Conservation (phyloP, 495 filamentous ascomycete species). For the Talaromyces liani region DNA sequence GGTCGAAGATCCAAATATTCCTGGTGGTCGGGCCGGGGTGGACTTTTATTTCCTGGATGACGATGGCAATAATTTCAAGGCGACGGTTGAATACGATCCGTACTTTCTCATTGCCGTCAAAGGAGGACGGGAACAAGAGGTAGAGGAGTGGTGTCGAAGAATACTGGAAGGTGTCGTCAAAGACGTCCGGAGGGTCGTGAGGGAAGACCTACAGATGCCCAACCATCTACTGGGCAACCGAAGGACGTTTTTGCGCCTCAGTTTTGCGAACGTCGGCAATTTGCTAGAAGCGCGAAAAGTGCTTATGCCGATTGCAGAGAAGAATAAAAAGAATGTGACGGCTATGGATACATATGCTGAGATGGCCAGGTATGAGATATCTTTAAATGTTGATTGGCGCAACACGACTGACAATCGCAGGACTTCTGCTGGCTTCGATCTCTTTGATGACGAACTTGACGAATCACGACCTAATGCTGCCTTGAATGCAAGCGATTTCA, state of each 20-base stretch:
- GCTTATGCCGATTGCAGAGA: constrained; percentile 87
- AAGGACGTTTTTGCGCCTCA: constrained; percentile 74
- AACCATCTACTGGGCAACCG: constrained; percentile 93
- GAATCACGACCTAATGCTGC: constrained; percentile 76
- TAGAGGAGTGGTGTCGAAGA: constrained; percentile 89
- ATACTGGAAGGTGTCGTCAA: constrained; percentile 82
- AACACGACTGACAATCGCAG: constrained; percentile 36
- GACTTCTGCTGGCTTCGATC: constrained; percentile 81
- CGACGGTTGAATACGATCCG: constrained; percentile 90
- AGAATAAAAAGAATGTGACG: constrained; percentile 89
- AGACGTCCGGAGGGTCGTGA: constrained; percentile 66
- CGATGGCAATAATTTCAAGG: constrained; percentile 89
- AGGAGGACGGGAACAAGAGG: constrained; percentile 80
- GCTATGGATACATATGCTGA: constrained; percentile 98
- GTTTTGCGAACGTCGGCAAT: constrained; percentile 81
- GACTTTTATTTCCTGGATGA: constrained; percentile 98
- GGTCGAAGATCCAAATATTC: constrained; percentile 75
- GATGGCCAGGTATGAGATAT: constrained; percentile 65
- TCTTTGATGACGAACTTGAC: constrained; percentile 89
- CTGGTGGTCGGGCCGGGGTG: constrained; percentile 77
- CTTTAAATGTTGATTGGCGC: background rate
- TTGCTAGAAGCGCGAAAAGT: constrained; percentile 73
- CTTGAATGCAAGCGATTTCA: constrained; percentile 89
- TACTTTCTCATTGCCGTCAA: constrained; percentile 93
- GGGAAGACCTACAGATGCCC: constrained; percentile 91